Evolutionary conservation across 2,329 filamentous ascomycete species (phyloP).

Genomic region (Aschersonia sp.): DNA sequence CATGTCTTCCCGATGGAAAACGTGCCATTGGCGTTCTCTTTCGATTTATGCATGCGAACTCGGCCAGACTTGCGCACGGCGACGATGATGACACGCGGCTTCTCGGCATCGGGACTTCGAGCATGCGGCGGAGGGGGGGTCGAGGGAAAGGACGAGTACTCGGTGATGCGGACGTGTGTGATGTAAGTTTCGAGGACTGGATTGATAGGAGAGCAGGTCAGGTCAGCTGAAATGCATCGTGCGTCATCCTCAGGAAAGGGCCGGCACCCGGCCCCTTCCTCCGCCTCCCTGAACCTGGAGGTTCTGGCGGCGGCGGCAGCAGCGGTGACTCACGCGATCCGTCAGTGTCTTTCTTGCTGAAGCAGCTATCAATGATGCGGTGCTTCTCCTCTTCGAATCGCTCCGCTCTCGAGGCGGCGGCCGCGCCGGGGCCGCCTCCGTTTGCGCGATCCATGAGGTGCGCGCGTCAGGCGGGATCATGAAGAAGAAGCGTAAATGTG

Average conservation of each 20-base stretch:
- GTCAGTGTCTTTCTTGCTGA: conserved; percentile 76
- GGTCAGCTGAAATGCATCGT: neutral
- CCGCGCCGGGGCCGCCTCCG: conserved; percentile 18
- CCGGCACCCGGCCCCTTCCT: no score
- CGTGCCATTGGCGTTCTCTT: conserved; percentile 83
- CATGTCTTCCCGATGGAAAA: conserved; percentile 98
- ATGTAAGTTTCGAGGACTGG: conserved; percentile 72
- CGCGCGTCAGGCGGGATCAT: conserved; percentile 6
- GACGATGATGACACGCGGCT: conserved; percentile 81
- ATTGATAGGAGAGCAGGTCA: neutral
- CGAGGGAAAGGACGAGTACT: conserved; percentile 73
- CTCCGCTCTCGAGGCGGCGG: conserved; percentile 44
- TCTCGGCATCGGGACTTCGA: conserved; percentile 58
- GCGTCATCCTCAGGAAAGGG: neutral
- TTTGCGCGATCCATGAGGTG: conserved; percentile 24
- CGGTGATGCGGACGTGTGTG: conserved; percentile 83
- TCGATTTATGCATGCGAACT: conserved; percentile 90
- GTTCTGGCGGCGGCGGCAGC: neutral
- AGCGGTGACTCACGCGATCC: conserved; percentile 55
- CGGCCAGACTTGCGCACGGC: conserved; percentile 83
- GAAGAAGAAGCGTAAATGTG: conserved; percentile 4
- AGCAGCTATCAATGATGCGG: conserved; percentile 89
- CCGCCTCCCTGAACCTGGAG: neutral
- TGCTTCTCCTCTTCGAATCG: conserved; percentile 93
- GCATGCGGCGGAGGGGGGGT: conserved; percentile 69